phyloP scores from a whole-genome alignment of 345 rosid genomes.

The Litchi chinensis region DNA sequence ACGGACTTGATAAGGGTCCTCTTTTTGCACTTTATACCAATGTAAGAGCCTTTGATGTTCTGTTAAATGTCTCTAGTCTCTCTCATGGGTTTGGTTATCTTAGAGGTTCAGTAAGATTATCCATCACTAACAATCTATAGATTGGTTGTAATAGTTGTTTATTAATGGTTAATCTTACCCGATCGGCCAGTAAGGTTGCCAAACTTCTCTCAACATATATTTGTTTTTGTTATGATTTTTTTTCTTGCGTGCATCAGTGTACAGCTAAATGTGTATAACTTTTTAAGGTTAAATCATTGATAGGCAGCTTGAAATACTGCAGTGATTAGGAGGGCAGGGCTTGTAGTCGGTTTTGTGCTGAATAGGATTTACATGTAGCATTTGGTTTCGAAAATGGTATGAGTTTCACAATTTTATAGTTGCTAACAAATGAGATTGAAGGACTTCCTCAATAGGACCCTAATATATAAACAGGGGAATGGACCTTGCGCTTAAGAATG shows the following conservation, averaged over 20 bases:
- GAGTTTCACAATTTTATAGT: background rate
- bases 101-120: no score
- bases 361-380: background rate
- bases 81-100: no score
- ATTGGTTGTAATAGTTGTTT: background rate
- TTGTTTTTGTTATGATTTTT: background rate
- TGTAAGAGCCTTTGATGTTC: slow-evolving; percentile 41
- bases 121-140: background rate
- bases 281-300: background rate
- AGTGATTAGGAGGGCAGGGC: background rate
- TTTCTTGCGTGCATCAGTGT: background rate
- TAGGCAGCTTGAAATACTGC: background rate
- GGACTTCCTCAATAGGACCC: background rate
- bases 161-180: no score
- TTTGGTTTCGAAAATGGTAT: background rate
- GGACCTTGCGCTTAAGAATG: background rate
- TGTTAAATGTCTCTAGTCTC: no score
- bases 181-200: no score
- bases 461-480: background rate
- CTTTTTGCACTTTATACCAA: slow-evolving; percentile 79
- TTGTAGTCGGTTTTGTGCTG: background rate
- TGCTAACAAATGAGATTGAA: background rate
- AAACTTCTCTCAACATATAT: no score
- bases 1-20: slow-evolving; percentile 56
- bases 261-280: background rate